Conservation (phyloP, 2,329 filamentous ascomycete species). For the Aspergillus proliferans region DNA sequence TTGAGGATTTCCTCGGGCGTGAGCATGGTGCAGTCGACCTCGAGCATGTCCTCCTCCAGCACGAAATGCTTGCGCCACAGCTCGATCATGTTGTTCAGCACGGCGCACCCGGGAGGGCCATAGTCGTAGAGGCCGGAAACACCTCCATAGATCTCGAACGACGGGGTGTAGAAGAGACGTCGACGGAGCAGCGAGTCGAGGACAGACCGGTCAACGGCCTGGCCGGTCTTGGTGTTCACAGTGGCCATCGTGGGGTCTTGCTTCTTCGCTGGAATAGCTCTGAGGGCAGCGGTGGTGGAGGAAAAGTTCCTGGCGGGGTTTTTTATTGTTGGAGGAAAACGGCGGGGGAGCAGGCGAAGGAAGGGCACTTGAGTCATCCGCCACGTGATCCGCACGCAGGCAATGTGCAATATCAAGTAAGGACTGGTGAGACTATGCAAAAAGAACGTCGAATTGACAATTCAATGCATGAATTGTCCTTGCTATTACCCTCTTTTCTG, state of each 20-base stretch:
- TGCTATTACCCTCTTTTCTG: constrained; percentile 6
- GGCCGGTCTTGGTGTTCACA: constrained; percentile 75
- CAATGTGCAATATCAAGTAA: not conserved
- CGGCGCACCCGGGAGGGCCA: constrained; percentile 77
- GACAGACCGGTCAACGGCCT: constrained; percentile 74
- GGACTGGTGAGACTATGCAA: no score
- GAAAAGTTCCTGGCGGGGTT: constrained; percentile 35
- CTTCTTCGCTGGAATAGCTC: constrained; percentile 23
- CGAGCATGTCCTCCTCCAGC: constrained; percentile 88
- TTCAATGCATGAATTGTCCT: not conserved
- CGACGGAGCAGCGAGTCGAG: constrained; percentile 83
- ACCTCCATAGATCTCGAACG: constrained; percentile 92
- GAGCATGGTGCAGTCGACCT: constrained; percentile 88
- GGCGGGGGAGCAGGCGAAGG: constrained; percentile 30
- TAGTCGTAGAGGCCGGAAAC: constrained; percentile 89
- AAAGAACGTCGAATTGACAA: no score
- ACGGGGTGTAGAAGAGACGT: constrained; percentile 88
- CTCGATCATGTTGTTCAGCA: constrained; percentile 83
- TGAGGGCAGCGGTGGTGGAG: constrained; percentile 29
- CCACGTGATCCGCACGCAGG: constrained; percentile 14
- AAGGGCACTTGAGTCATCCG: constrained; percentile 37
- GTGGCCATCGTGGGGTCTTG: constrained; percentile 47
- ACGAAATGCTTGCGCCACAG: constrained; percentile 91
- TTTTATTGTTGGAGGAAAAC: constrained; percentile 21
- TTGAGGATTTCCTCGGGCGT: constrained; percentile 92